phyloP scores from a whole-genome alignment of 352 stramenopile species.

The Plasmopara viticola region DNA sequence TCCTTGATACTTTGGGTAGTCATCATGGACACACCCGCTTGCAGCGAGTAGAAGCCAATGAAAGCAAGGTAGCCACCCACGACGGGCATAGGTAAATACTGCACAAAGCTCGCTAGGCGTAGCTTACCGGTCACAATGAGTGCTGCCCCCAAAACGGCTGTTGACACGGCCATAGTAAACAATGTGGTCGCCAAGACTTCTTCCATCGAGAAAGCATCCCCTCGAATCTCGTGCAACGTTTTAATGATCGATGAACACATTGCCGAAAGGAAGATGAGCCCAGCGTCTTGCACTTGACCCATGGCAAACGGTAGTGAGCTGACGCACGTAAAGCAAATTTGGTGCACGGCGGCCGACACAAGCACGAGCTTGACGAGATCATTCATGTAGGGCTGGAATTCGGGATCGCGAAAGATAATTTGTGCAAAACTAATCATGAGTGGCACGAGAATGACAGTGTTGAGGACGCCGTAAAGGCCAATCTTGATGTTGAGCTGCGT shows the following conservation, averaged over 20 bases:
- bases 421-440: conserved; percentile 89
- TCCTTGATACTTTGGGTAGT: conserved; percentile 89
- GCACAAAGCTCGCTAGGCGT: conserved; percentile 92
- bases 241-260: conserved; percentile 91
- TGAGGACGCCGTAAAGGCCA: conserved; percentile 86
- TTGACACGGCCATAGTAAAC: conserved; percentile 90
- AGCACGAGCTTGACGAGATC: conserved; percentile 94
- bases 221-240: conserved; percentile 55
- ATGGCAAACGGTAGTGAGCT: conserved; percentile 96
- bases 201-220: conserved; percentile 60
- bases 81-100: conserved; percentile 96
- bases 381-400: conserved; percentile 88
- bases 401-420: conserved; percentile 92
- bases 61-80: conserved; percentile 97
- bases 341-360: conserved; percentile 72
- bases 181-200: conserved; percentile 91
- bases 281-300: conserved; percentile 97
- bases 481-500: conserved; percentile 48
- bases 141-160: conserved; percentile 86
- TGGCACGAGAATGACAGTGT: conserved; percentile 92
- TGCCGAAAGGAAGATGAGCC: conserved; percentile 97
- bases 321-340: conserved; percentile 81
- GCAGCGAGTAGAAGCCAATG: conserved; percentile 91
- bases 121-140: conserved; percentile 94
- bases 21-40: conserved; percentile 82